Evolutionary conservation across 2,329 filamentous ascomycete species (phyloP).

Genomic region (Clonostachys sp.): DNA sequence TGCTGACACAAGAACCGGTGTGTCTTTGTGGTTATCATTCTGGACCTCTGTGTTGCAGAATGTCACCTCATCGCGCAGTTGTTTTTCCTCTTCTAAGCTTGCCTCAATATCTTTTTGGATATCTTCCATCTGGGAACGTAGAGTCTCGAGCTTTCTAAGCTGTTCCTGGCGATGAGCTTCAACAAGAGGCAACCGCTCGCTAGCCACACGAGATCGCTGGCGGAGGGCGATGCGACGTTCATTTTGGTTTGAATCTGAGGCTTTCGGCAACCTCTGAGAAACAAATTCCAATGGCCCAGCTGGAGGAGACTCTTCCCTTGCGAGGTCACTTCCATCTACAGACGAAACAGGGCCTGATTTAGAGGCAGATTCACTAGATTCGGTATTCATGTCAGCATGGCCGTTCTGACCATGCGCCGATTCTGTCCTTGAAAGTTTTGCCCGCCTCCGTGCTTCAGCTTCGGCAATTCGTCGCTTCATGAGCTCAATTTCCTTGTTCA

Average conservation of each 20-base stretch:
- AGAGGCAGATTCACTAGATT: slow-evolving; percentile 6
- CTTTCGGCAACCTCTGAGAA: neutral
- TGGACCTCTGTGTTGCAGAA: too few species aligned
- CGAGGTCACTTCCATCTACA: too few species aligned
- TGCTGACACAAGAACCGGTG: too few species aligned
- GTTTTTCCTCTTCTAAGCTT: slow-evolving; percentile 25
- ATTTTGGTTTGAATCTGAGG: neutral
- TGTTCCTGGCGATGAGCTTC: slow-evolving; percentile 29
- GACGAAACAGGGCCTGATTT: neutral
- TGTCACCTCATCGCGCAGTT: slow-evolving; percentile 17
- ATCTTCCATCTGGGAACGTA: slow-evolving; percentile 40
- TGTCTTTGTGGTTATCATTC: too few species aligned
- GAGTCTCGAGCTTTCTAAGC: slow-evolving; percentile 36
- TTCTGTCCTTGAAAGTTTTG: slow-evolving; percentile 22
- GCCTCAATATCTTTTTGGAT: slow-evolving; percentile 43
- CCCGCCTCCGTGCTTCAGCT: slow-evolving; percentile 50
- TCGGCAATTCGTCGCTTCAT: slow-evolving; percentile 56
- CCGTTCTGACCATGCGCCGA: slow-evolving; percentile 8
- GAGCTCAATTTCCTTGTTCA: slow-evolving; percentile 55
- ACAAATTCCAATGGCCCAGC: neutral
- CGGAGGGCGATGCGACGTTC: slow-evolving; percentile 3
- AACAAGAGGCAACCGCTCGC: slow-evolving; percentile 27
- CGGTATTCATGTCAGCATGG: slow-evolving; percentile 8
- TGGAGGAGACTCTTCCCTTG: too few species aligned
- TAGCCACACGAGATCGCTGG: slow-evolving; percentile 23